phyloP scores from a whole-genome alignment of 331 rosid genomes.

The Pyrus hybrid region DNA sequence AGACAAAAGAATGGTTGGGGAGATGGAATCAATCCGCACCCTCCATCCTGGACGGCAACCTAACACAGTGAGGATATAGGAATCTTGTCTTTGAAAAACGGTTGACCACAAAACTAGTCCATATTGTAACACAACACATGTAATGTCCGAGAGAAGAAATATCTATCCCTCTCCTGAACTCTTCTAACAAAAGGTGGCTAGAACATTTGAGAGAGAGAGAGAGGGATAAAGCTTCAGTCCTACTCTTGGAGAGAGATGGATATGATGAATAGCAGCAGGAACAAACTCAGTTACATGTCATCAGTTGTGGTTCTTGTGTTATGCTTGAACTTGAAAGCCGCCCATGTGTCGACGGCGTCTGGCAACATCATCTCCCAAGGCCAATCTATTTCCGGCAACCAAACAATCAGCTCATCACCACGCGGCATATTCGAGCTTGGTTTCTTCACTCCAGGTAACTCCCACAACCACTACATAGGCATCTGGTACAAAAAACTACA shows the following conservation, averaged over 20 bases:
- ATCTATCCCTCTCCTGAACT: background rate
- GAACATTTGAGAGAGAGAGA: background rate
- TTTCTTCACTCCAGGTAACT: slow-evolving; percentile 23
- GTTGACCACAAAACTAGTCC: background rate
- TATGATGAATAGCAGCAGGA: background rate
- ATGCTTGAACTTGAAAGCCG: background rate
- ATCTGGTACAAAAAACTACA: slow-evolving; percentile 32
- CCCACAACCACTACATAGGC: slow-evolving; percentile 16
- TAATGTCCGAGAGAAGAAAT: background rate
- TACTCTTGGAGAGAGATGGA: background rate
- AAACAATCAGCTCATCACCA: slow-evolving; percentile 10
- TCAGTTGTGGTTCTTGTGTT: background rate
- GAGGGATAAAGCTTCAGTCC: background rate
- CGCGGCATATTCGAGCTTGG: slow-evolving; percentile 23
- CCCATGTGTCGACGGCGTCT: background rate
- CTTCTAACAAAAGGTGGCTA: background rate
- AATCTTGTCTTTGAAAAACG: background rate
- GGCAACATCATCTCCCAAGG: background rate
- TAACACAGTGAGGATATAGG: background rate
- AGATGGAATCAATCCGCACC: no score
- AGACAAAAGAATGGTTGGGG: no score
- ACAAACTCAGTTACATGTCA: background rate
- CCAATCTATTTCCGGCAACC: slow-evolving; percentile 13
- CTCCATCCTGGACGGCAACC: background rate
- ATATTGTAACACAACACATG: background rate